phyloP scores from a whole-genome alignment of 352 stramenopile genomes.

The Phytophthora idaei region DNA sequence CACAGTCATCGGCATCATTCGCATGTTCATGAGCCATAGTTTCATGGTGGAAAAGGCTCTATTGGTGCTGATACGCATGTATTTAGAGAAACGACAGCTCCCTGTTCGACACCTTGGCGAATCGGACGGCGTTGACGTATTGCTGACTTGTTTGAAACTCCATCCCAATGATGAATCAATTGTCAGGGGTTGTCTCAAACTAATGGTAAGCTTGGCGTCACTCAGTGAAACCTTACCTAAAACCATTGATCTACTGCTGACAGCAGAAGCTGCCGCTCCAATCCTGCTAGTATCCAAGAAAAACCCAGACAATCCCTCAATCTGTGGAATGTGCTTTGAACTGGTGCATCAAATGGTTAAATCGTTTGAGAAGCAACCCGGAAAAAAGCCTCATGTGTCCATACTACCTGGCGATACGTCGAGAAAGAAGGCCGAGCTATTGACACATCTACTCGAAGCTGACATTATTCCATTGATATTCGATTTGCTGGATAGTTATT shows the following conservation, averaged over 20 bases:
- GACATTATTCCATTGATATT: slow-evolving; percentile 32
- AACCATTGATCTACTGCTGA: slow-evolving; percentile 15
- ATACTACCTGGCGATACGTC: not conserved
- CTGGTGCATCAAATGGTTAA: slow-evolving; percentile 23
- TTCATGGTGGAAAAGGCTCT: slow-evolving; percentile 31
- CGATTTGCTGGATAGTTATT: slow-evolving; percentile 36
- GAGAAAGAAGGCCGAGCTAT: slow-evolving; percentile 24
- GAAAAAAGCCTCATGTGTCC: not conserved
- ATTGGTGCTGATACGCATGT: slow-evolving; percentile 14
- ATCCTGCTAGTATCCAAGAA: slow-evolving; percentile 26
- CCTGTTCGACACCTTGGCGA: slow-evolving; percentile 22
- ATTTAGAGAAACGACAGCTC: slow-evolving; percentile 18
- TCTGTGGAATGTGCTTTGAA: slow-evolving; percentile 27
- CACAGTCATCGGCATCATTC: slow-evolving; percentile 13
- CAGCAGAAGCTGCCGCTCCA: slow-evolving; percentile 2
- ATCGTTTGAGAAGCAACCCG: slow-evolving; percentile 8
- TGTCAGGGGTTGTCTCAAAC: slow-evolving; percentile 6
- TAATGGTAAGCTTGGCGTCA: slow-evolving; percentile 12
- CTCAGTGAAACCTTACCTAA: slow-evolving; percentile 8
- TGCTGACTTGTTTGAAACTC: slow-evolving; percentile 29
- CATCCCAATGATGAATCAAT: slow-evolving; percentile 30
- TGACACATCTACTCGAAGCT: slow-evolving; percentile 26
- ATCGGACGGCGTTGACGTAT: slow-evolving; percentile 17
- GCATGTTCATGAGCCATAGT: slow-evolving; percentile 32
- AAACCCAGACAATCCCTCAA: slow-evolving; percentile 7